Conservation (phyloP, 495 filamentous ascomycete species). For the Neurospora sp. region DNA sequence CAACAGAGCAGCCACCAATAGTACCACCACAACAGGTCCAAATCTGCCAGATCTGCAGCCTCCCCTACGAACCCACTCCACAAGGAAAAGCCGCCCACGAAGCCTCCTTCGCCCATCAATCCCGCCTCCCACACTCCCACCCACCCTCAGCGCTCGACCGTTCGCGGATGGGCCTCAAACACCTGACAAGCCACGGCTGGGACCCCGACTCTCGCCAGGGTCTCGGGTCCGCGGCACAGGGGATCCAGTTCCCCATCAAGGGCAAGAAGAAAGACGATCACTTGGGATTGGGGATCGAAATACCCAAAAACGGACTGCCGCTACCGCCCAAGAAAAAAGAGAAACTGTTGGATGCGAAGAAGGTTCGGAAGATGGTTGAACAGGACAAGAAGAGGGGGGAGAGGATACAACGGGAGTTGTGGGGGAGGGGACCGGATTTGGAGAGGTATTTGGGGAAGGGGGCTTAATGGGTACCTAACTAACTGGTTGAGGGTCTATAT, state of each 20-base stretch:
- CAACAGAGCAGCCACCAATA: neutral
- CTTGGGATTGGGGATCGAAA: conserved; percentile 55
- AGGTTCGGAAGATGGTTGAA: conserved; percentile 48
- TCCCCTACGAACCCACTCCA: conserved; percentile 19
- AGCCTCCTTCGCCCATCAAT: conserved; percentile 70
- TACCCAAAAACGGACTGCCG: conserved; percentile 28
- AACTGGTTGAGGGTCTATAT: no score
- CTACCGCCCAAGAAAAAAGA: conserved; percentile 35
- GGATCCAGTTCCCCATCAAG: conserved; percentile 68
- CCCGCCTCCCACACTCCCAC: conserved; percentile 68
- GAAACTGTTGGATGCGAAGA: conserved; percentile 58
- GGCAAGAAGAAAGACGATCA: conserved; percentile 61
- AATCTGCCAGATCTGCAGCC: conserved; percentile 25
- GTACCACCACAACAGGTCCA: neutral
- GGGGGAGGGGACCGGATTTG: conserved; percentile 52
- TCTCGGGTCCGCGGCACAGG: conserved; percentile 61
- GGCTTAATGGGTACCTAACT: neutral
- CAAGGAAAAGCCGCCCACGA: conserved; percentile 43
- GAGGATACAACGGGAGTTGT: conserved; percentile 56
- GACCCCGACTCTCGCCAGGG: conserved; percentile 72
- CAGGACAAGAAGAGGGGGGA: conserved; percentile 55
- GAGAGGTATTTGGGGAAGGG: conserved; percentile 57
- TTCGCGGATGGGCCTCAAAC: conserved; percentile 61
- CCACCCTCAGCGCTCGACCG: conserved; percentile 79
- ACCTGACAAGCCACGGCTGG: conserved; percentile 74